phyloP scores from a whole-genome alignment of 257 asterid genomes.

The Datura wrightii region DNA sequence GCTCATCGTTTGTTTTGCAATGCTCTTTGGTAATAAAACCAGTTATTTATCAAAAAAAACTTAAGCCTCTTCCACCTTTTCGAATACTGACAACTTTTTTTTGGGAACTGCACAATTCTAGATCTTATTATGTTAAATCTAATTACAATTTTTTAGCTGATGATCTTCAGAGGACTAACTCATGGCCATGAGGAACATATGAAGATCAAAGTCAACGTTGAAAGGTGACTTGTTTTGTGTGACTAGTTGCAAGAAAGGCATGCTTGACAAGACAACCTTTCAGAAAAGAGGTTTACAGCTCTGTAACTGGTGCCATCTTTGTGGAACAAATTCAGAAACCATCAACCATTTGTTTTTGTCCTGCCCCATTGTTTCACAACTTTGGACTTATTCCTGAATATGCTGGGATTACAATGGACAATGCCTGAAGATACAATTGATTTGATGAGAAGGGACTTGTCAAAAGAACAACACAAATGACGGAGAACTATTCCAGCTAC shows the following conservation, averaged over 20 bases:
- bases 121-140: not conserved
- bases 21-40: too few species aligned
- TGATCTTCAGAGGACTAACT: not conserved
- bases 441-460: conserved; percentile 1
- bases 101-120: not conserved
- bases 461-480: conserved; percentile 2
- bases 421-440: not conserved
- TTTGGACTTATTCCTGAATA: conserved; percentile 19
- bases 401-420: not conserved
- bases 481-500: not conserved
- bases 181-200: not conserved
- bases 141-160: not conserved
- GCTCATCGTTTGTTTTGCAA: too few species aligned
- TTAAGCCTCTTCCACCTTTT: not conserved
- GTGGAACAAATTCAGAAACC: not conserved
- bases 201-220: not conserved
- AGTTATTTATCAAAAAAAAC: too few species aligned
- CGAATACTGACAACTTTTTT: not conserved
- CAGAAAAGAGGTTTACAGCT: not conserved
- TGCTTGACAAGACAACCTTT: not conserved
- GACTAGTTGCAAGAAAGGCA: not conserved
- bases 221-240: not conserved
- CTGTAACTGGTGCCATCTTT: not conserved
- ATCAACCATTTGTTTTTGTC: not conserved
- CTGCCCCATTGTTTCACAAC: not conserved